A percentile compares a stretch with the other conserved stretches of the same genome.
phyloP scores from a whole-genome alignment of 208 protist species.

The Strigomonas galati region DNA sequence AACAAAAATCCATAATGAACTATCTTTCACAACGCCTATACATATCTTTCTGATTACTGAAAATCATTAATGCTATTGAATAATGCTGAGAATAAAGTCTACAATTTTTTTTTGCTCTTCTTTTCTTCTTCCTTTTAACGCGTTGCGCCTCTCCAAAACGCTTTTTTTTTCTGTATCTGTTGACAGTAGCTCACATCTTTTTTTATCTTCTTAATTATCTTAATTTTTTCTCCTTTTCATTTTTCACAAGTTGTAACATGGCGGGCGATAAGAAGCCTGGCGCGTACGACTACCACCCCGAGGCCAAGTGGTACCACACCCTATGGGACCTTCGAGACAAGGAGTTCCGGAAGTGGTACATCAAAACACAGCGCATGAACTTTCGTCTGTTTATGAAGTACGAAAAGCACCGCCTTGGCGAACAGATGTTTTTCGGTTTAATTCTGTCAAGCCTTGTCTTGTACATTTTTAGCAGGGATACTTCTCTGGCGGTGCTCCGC shows the following conservation, averaged over 20 bases:
- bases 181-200: no score
- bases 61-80: no score
- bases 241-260: neutral
- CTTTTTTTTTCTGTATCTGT: no score
- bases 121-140: no score
- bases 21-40: no score
- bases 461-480: slow-evolving; percentile 46
- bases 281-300: slow-evolving; percentile 51
- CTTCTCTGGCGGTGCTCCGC: slow-evolving; percentile 45
- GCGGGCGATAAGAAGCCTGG: slow-evolving; percentile 26
- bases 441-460: slow-evolving; percentile 35
- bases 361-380: slow-evolving; percentile 37
- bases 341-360: slow-evolving; percentile 53
- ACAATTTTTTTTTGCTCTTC: no score
- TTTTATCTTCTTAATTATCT: no score
- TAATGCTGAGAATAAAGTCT: no score
- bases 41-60: no score
- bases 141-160: no score
- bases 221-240: slow-evolving; percentile 3
- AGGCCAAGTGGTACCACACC: slow-evolving; percentile 67
- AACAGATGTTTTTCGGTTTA: slow-evolving; percentile 45
- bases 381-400: slow-evolving; percentile 72
- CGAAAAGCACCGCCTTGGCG: slow-evolving; percentile 50
- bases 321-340: slow-evolving; percentile 70
- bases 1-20: no score